Percentiles rank a stretch among this genome's conserved stretches.
Evolutionary conservation across 495 filamentous ascomycete genomes (phyloP).

Genomic region (Pyrenopolyporus hunteri): DNA sequence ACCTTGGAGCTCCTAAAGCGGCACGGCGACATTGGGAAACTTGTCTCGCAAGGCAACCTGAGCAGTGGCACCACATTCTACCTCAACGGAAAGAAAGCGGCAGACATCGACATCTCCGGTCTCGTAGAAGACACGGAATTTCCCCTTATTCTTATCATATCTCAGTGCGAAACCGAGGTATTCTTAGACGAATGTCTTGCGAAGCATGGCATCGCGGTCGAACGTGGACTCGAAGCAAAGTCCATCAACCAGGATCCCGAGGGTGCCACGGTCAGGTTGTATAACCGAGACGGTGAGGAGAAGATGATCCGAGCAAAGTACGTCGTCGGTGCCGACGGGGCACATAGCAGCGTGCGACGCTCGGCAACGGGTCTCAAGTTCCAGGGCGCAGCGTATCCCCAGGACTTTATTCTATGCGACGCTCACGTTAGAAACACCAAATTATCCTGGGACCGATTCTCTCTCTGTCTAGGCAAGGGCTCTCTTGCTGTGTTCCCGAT

Average conservation of each 20-base stretch:
- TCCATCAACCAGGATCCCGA: conserved; percentile 43
- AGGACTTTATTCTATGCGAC: conserved; percentile 56
- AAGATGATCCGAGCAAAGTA: conserved; percentile 47
- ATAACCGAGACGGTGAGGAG: conserved; percentile 23
- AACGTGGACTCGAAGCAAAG: conserved; percentile 43
- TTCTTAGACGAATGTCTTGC: conserved; percentile 48
- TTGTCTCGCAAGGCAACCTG: conserved; percentile 26
- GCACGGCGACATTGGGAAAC: conserved; percentile 34
- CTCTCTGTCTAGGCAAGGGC: conserved; percentile 28
- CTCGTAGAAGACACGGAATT: conserved; percentile 46
- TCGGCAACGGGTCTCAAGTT: conserved; percentile 45
- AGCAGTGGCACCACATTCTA: conserved; percentile 33
- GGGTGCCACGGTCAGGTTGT: conserved; percentile 43
- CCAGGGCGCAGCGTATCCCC: conserved; percentile 49
- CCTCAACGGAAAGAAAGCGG: conserved; percentile 35
- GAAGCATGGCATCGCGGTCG: conserved; percentile 43
- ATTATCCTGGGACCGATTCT: conserved; percentile 26
- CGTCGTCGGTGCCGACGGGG: conserved; percentile 54
- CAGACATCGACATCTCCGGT: conserved; percentile 42
- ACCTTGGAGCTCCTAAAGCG: conserved; percentile 45
- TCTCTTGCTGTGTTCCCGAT: conserved; percentile 34
- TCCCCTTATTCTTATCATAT: conserved; percentile 46
- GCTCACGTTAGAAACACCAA: conserved; percentile 29
- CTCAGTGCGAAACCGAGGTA: conserved; percentile 50
- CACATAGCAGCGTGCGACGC: conserved; percentile 50